Percentiles rank a stretch among this genome's conserved stretches.
Conservation (phyloP, 2,329 filamentous ascomycete genomes). For the Colletotrichum tofieldiae region DNA sequence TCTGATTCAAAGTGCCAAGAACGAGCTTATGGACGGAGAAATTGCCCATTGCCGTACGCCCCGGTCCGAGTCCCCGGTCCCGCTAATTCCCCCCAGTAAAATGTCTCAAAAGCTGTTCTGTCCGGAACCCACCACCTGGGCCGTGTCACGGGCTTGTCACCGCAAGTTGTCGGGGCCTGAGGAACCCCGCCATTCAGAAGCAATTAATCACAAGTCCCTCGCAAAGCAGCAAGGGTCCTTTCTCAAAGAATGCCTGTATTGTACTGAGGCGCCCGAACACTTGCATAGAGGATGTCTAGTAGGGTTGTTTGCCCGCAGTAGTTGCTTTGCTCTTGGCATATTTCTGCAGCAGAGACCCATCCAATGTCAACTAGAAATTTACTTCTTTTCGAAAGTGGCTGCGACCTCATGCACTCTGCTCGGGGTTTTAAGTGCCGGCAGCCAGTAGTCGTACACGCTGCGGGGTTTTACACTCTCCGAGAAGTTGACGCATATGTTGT, state of each 20-base stretch:
- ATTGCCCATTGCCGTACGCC: constrained; percentile 19
- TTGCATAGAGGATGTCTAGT: constrained; percentile 3
- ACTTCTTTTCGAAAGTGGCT: neutral
- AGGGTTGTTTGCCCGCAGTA: neutral
- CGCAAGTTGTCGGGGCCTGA: neutral
- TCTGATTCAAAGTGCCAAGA: constrained; percentile 33
- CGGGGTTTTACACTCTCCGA: neutral
- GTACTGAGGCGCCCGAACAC: constrained; percentile 27
- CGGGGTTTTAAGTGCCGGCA: constrained; percentile 11
- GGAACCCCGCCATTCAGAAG: constrained; percentile 16
- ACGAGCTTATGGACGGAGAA: constrained; percentile 37
- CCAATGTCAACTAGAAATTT: no score
- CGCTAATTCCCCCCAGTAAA: constrained; percentile 29
- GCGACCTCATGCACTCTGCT: constrained; percentile 2
- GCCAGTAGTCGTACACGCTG: neutral
- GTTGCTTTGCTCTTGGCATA: neutral
- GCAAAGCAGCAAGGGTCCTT: neutral
- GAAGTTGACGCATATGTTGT: neutral
- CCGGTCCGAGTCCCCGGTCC: constrained; percentile 23
- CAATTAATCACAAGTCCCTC: neutral
- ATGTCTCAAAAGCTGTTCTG: constrained; percentile 17
- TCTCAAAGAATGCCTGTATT: constrained; percentile 22
- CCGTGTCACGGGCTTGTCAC: neutral
- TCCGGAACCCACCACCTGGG: constrained; percentile 18
- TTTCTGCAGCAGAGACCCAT: neutral